A percentile compares a stretch with the other conserved stretches of the same genome.
Evolutionary conservation across 2,329 filamentous ascomycete species (phyloP).

Genomic region (Blastomyces parvus): DNA sequence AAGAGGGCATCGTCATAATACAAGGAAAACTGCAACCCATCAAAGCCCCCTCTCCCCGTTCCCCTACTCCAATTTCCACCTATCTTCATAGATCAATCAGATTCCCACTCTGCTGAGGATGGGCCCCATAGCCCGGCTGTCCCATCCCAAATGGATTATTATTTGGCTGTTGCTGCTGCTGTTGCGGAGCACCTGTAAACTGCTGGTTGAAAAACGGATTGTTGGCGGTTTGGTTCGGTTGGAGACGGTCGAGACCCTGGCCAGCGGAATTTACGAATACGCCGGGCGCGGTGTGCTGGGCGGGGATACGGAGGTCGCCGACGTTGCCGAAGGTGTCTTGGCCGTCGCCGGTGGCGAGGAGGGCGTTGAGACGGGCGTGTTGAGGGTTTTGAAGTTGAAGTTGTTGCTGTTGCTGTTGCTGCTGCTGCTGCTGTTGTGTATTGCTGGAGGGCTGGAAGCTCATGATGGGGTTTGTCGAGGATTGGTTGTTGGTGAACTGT

Average conservation of each 20-base stretch:
- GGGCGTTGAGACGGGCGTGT: slow-evolving; percentile 67
- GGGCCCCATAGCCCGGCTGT: slow-evolving; percentile 38
- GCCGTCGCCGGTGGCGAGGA: slow-evolving; percentile 79
- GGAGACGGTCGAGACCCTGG: slow-evolving; percentile 62
- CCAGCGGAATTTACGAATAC: slow-evolving; percentile 96
- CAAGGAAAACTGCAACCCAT: neutral
- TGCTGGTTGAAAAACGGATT: slow-evolving; percentile 85
- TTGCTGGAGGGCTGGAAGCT: slow-evolving; percentile 40
- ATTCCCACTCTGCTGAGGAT: slow-evolving; percentile 43
- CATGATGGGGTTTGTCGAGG: slow-evolving; percentile 46
- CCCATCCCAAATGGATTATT: slow-evolving; percentile 47
- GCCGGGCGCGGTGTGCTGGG: slow-evolving; percentile 91
- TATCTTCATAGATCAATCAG: slow-evolving; percentile 49
- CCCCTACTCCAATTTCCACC: neutral
- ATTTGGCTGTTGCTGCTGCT: slow-evolving; percentile 26
- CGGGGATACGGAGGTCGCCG: slow-evolving; percentile 88
- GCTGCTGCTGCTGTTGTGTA: slow-evolving; percentile 44
- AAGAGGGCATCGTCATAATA: neutral
- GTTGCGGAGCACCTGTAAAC: slow-evolving; percentile 58
- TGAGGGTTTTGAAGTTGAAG: slow-evolving; percentile 44
- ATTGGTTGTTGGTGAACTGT: slow-evolving; percentile 38
- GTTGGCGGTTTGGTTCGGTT: slow-evolving; percentile 59
- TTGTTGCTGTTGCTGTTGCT: slow-evolving; percentile 37
- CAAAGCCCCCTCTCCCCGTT: neutral
- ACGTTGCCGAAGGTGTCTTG: slow-evolving; percentile 97